phyloP scores from a whole-genome alignment of 352 stramenopile genomes.

The Phytophthora macrochlamydospora region DNA sequence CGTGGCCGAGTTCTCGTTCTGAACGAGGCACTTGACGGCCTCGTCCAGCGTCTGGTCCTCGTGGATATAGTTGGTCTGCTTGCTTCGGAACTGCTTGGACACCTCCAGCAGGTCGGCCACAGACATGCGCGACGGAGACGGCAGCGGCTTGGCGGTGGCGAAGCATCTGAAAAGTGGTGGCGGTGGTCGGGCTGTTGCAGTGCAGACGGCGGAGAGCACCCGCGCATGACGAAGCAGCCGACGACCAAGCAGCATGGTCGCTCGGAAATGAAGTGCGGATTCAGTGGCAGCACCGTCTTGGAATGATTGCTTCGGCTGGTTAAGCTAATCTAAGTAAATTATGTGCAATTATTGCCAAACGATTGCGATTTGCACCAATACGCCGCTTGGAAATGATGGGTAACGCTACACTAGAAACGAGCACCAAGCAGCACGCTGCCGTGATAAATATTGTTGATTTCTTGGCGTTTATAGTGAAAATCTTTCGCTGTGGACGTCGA shows the following conservation, averaged over 20 bases:
- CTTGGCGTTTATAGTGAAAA: slow-evolving; percentile 19
- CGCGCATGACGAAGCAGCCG: no score
- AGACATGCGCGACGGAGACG: slow-evolving; percentile 52
- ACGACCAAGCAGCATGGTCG: no score
- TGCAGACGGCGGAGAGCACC: not conserved
- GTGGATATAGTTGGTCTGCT: slow-evolving; percentile 76
- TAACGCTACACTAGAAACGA: not conserved
- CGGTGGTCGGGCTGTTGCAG: not conserved
- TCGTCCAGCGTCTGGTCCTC: slow-evolving; percentile 67
- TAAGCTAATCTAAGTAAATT: not conserved
- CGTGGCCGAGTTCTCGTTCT: slow-evolving; percentile 80
- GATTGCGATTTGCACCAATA: no score
- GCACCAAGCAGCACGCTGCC: no score
- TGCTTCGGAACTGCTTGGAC: slow-evolving; percentile 73
- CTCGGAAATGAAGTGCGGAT: no score
- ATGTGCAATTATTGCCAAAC: no score
- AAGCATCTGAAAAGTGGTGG: not conserved
- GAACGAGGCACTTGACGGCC: slow-evolving; percentile 63
- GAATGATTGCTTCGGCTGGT: not conserved
- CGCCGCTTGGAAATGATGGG: not conserved
- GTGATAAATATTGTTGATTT: not conserved
- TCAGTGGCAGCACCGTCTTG: no score
- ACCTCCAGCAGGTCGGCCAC: slow-evolving; percentile 76
- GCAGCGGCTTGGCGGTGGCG: slow-evolving; percentile 21
- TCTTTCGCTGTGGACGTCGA: slow-evolving; percentile 41